These are phyloP conservation scores for Calonectria pteridis DNA, from an alignment of 2,329 filamentous ascomycete genomes.

Conservation along the genomic window DNA sequence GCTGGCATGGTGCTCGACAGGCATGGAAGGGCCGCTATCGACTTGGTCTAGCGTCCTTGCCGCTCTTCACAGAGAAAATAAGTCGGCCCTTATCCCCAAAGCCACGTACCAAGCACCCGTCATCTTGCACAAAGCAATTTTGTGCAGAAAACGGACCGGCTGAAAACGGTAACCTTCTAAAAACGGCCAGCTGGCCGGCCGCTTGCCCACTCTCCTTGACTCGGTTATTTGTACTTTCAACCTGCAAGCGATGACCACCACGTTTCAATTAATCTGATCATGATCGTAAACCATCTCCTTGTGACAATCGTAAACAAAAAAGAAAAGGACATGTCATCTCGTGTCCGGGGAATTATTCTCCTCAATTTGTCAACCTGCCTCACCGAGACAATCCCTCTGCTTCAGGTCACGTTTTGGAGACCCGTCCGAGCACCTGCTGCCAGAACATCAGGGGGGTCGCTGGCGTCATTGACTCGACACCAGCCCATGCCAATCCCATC, in stretches of 20 bases:
- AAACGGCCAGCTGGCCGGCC: background rate
- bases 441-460: background rate
- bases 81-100: background rate
- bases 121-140: background rate
- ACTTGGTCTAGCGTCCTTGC: constrained; percentile 14
- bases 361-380: background rate
- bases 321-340: background rate
- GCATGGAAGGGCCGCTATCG: background rate
- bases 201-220: background rate
- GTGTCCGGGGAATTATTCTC: background rate
- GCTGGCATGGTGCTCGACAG: constrained; percentile 3
- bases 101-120: background rate
- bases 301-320: background rate
- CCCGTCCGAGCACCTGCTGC: background rate
- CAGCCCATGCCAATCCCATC: background rate
- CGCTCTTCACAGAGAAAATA: background rate
- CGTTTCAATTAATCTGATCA: background rate
- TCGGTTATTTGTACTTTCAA: background rate
- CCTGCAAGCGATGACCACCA: background rate
- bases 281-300: background rate
- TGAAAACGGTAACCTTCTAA: background rate
- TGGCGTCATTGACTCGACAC: background rate
- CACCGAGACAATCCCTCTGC: background rate
- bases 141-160: background rate
- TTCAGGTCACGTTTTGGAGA: constrained; percentile 1